Conservation (phyloP, 2,329 filamentous ascomycete genomes). For the Microsporum ferrugineum region DNA sequence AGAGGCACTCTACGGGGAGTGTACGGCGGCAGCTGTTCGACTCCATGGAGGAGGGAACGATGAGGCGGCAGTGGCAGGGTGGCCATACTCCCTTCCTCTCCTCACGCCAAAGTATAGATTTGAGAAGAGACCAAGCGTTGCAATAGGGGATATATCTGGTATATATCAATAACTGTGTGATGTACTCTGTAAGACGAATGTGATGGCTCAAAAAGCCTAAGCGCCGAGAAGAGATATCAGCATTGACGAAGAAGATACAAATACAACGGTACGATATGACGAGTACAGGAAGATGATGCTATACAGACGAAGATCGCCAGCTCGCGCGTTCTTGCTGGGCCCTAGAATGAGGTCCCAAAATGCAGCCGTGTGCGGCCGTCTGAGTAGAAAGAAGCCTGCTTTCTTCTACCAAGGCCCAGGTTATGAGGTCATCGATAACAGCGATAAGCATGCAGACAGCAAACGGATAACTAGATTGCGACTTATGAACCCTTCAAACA, state of each 20-base stretch:
- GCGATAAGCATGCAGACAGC: neutral
- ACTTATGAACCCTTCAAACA: neutral
- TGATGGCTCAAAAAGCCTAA: constrained; percentile 2
- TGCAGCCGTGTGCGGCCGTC: neutral
- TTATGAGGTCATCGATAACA: constrained; percentile 4
- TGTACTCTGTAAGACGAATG: neutral
- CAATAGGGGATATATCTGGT: neutral
- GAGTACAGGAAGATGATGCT: neutral
- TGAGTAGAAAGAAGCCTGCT: neutral
- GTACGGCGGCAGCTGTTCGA: constrained; percentile 15
- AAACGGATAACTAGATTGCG: neutral
- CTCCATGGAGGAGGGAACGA: constrained; percentile 14
- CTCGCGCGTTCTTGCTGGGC: neutral
- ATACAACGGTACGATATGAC: neutral
- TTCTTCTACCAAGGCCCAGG: neutral
- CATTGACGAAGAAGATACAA: neutral
- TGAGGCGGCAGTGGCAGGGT: constrained; percentile 12
- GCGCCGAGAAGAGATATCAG: neutral
- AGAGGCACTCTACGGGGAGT: constrained; percentile 11
- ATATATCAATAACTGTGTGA: neutral
- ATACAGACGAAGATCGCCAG: neutral
- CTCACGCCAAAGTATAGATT: neutral
- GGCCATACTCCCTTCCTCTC: neutral
- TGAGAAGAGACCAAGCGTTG: neutral
- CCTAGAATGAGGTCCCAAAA: neutral